Evolutionary conservation across 2,329 filamentous ascomycete genomes (phyloP), one percentile per base, ranked within the genome.

Genomic region (Elsinoe arachidis): DNA sequence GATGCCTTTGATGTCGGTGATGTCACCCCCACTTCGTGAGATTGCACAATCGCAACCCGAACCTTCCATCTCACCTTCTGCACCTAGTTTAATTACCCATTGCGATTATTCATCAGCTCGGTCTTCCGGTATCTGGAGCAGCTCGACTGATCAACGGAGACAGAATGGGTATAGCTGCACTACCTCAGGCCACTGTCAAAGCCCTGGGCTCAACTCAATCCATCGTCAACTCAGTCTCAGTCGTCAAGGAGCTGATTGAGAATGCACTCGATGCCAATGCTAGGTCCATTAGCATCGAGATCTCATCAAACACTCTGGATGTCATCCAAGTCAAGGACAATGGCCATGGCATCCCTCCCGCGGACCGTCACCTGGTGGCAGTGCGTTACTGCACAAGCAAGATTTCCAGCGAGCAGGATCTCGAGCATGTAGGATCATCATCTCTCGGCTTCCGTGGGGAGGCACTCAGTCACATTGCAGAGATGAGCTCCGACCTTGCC

Each of bases 361-460:
- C 80, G 23, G 86, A 90, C 66, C 81, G 84, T 37, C 70, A 78
- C 14, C 67, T 77, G 4, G 74, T 89, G 1, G 86, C 85, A n/a
- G 78, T 78, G 55, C 77, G 77, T n/a, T 81, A 84, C 30, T 80
- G 86, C 64, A 91, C 88, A 1, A 90, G 86, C 75, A 92, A 91
- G 71, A 76, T 91, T 43, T 74, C 72, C 51, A 74, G 73, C n/a
- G 80, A 86, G 58, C 76, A 81, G 0, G 85, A 90, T 52, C 72
- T 90, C 37, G 74, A 72, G 53, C 68, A 65, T 1, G 71, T 84
- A 17, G 82, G 80, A 6, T 78, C 80, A 1, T 74, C 72, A 43
- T 84, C 78, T 33, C 76, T 91, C n/a, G 88, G 88, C 1, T 92
- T 91, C 65, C 80, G 88, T 35, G 88, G 88, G 17, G 82, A 89